Evolutionary conservation across 2,329 filamentous ascomycete species (phyloP).

Genomic region (Acarospora socialis): DNA sequence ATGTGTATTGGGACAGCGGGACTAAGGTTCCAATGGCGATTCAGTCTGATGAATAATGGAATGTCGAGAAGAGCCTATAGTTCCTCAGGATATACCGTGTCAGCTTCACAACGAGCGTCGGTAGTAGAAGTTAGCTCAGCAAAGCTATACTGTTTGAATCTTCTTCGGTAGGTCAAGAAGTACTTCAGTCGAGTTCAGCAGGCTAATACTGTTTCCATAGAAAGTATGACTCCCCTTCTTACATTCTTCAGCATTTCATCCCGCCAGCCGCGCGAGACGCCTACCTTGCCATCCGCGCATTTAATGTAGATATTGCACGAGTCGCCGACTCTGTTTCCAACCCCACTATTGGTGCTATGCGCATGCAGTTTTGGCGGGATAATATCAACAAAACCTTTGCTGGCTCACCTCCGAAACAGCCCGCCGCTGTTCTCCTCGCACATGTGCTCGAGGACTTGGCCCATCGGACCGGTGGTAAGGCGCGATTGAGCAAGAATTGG

Average conservation of each 20-base stretch:
- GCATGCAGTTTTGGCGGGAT: conserved; percentile 92
- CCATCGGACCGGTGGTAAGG: conserved; percentile 30
- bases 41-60: too few species aligned
- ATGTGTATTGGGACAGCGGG: too few species aligned
- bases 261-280: conserved; percentile 60
- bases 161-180: conserved; percentile 34
- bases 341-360: conserved; percentile 72
- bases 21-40: too few species aligned
- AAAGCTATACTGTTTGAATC: conserved; percentile 42
- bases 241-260: conserved; percentile 73
- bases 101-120: too few species aligned
- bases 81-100: too few species aligned
- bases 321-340: conserved; percentile 84
- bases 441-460: conserved; percentile 50
- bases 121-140: conserved; percentile 39
- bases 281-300: conserved; percentile 77
- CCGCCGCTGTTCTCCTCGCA: conserved; percentile 72
- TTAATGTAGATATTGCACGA: conserved; percentile 84
- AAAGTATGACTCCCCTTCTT: conserved; percentile 78
- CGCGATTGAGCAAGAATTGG: conserved; percentile 54
- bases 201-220: conserved; percentile 31
- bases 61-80: too few species aligned
- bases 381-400: conserved; percentile 64
- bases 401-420: conserved; percentile 71
- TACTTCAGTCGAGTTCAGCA: neutral